Percentiles rank a stretch among this genome's conserved stretches.
Conservation (phyloP, 225 moss, liverwort and hornwort genomes). For the Sphagnum contortum region DNA sequence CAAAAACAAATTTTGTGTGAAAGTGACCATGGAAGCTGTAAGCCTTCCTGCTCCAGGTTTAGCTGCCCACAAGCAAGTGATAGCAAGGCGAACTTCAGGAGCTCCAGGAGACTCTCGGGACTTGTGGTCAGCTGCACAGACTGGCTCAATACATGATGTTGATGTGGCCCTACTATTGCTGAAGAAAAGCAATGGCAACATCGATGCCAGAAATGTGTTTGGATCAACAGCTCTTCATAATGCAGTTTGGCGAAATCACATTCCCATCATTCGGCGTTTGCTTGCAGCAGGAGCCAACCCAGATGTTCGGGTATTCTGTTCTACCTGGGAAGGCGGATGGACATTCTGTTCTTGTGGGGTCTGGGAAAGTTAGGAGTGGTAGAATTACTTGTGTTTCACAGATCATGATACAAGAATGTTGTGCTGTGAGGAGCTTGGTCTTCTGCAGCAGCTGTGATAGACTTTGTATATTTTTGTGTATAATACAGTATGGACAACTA, state of each 20-base stretch:
- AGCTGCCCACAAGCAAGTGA: conserved; percentile 18
- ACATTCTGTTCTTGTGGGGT: too few relatives aligned
- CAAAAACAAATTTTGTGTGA: neutral
- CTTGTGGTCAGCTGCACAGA: conserved; percentile 70
- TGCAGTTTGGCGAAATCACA: conserved; percentile 92
- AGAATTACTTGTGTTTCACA: too few relatives aligned
- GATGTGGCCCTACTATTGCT: conserved; percentile 45
- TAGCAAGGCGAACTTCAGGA: conserved; percentile 28
- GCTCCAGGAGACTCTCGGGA: conserved; percentile 22
- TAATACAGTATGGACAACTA: too few relatives aligned
- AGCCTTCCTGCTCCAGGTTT: conserved; percentile 14
- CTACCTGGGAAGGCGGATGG: too few relatives aligned
- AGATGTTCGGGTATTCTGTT: conserved; percentile 47
- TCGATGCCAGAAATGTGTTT: conserved; percentile 64
- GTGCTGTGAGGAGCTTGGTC: too few relatives aligned
- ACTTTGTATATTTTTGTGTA: too few relatives aligned
- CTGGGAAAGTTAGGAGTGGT: too few relatives aligned
- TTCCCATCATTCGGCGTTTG: conserved; percentile 73
- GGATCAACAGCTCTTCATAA: conserved; percentile 84
- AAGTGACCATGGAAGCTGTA: conserved; percentile 26
- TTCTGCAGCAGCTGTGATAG: too few relatives aligned
- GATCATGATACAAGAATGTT: too few relatives aligned
- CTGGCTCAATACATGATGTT: conserved; percentile 68
- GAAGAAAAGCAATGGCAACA: conserved; percentile 66
- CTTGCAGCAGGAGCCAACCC: conserved; percentile 93